Evolutionary conservation across 352 stramenopile genomes (phyloP), one percentile per base, ranked within the genome.

Genomic region (Blastocystis sp.): DNA sequence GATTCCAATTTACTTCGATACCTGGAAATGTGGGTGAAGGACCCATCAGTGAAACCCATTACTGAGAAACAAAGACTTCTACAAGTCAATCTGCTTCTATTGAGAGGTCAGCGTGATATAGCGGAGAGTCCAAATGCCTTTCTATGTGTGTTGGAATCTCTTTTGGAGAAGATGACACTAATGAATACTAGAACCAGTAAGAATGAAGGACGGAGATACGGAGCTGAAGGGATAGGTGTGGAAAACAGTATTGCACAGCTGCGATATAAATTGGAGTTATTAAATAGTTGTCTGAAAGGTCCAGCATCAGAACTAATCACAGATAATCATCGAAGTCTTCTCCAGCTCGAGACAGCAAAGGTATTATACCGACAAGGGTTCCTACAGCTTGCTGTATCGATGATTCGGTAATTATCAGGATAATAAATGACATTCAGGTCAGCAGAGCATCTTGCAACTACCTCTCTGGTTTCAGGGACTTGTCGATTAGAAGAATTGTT

Each of bases 191-290:
- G 27, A 33, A 33, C 19, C 56, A 33, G 56, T 13, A 2, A 62
- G 3, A n/a, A 15, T 3, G 56, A 62, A 15, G 27, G 5, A 13
- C 3, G 56, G 13, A 3, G 56, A 3, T 33, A 48, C 9, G 40
- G 19, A 33, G 19, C 56, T 62, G 27, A 33, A 33, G 56, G 27
- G 15, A 62, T 33, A 13, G 13, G 3, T 62, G 19, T 62, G 2
- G 27, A 33, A 17, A 62, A 13, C 15, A 33, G 13, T 3, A 33
- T 33, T n/a, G 19, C 19, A 17, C 56, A 33, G 19, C 64, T 76
- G 5, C 53, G 51, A 17, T 84, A 84, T 17, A 53, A 84, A 35
- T n/a, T 84, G 44, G 73, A 84, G n/a, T n/a, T 84, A 30, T 44
- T 84, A 3, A 35, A 30, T 60, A 69, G 48, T 11, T 84, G 30